Evolutionary conservation across 2,329 filamentous ascomycete genomes (phyloP).

Genomic region (Parastagonospora avenae): DNA sequence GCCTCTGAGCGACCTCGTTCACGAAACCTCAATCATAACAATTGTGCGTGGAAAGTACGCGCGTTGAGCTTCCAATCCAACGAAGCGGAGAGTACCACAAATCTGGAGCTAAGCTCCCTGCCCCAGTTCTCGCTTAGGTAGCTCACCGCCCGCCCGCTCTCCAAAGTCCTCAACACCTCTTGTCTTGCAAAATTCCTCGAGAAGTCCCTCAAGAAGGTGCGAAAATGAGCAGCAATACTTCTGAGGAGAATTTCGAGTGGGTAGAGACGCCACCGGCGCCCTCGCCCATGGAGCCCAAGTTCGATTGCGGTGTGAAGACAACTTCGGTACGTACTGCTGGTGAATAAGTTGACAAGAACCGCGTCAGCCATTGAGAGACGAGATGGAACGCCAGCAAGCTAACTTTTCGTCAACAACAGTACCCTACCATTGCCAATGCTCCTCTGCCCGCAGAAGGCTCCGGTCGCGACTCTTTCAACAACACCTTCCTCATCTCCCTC

Average conservation of each 20-base stretch:
- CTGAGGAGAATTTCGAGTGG: constrained; percentile 68
- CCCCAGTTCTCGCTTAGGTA: constrained; percentile 26
- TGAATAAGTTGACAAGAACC: constrained; percentile 18
- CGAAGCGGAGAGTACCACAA: constrained; percentile 6
- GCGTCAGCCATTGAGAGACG: constrained; percentile 40
- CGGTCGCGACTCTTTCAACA: constrained; percentile 86
- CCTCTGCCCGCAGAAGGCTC: constrained; percentile 89
- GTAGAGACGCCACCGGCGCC: constrained; percentile 66
- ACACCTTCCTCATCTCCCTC: constrained; percentile 73
- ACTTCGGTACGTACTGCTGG: constrained; percentile 58
- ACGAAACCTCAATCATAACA: no score
- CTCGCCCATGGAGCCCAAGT: constrained; percentile 55
- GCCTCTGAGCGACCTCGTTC: no score
- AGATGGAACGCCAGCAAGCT: constrained; percentile 23
- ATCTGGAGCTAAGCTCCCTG: constrained; percentile 29
- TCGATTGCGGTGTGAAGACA: constrained; percentile 65
- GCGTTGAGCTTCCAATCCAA: no score
- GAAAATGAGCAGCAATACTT: constrained; percentile 44
- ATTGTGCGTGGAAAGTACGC: no score
- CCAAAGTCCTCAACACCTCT: constrained; percentile 29
- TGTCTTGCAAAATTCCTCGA: constrained; percentile 40
- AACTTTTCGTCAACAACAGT: constrained; percentile 58
- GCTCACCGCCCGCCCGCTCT: constrained; percentile 35
- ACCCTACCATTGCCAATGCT: constrained; percentile 88
- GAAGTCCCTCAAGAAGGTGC: constrained; percentile 38